Percentiles rank a stretch among this genome's conserved stretches.
phyloP scores from a whole-genome alignment of 2,329 filamentous ascomycete genomes.

The Nothophaeocryptopus gaeumannii region DNA sequence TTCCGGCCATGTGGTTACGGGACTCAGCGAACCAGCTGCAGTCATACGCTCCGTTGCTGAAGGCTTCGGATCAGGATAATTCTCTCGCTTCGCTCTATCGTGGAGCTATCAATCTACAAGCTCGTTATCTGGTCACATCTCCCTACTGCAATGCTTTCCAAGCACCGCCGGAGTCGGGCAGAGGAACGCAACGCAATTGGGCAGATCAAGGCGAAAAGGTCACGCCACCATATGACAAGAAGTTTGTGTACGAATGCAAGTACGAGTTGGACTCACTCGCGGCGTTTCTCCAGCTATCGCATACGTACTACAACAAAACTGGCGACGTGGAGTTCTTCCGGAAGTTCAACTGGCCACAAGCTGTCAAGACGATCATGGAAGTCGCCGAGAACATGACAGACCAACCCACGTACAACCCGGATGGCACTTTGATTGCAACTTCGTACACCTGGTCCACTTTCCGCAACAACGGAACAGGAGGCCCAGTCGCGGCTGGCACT shows the following conservation, averaged over 20 bases:
- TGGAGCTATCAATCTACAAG: slow-evolving; percentile 67
- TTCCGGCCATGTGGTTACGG: slow-evolving; percentile 55
- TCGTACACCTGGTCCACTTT: slow-evolving; percentile 11
- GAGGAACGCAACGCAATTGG: slow-evolving; percentile 35
- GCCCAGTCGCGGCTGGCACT: slow-evolving; percentile 44
- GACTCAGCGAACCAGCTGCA: slow-evolving; percentile 65
- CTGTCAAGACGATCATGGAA: slow-evolving; percentile 13
- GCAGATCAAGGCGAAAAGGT: slow-evolving; percentile 40
- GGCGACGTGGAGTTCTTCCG: slow-evolving; percentile 23
- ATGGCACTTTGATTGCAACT: slow-evolving; percentile 12
- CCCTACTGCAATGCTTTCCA: slow-evolving; percentile 54
- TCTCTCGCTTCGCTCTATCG: slow-evolving; percentile 65
- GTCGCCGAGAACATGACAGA: slow-evolving; percentile 18
- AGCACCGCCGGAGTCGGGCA: slow-evolving; percentile 34
- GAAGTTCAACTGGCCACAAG: slow-evolving; percentile 17
- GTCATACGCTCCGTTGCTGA: slow-evolving; percentile 57
- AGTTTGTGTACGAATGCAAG: slow-evolving; percentile 51
- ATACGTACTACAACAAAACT: slow-evolving; percentile 47
- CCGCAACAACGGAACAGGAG: slow-evolving; percentile 44
- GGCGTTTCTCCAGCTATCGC: slow-evolving; percentile 47
- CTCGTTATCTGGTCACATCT: slow-evolving; percentile 61
- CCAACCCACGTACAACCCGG: slow-evolving; percentile 13
- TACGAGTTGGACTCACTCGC: slow-evolving; percentile 52
- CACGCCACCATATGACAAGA: slow-evolving; percentile 39
- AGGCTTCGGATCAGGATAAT: slow-evolving; percentile 45